Conservation (phyloP, 805 yeast species). For the Sungouiella thailandica region DNA sequence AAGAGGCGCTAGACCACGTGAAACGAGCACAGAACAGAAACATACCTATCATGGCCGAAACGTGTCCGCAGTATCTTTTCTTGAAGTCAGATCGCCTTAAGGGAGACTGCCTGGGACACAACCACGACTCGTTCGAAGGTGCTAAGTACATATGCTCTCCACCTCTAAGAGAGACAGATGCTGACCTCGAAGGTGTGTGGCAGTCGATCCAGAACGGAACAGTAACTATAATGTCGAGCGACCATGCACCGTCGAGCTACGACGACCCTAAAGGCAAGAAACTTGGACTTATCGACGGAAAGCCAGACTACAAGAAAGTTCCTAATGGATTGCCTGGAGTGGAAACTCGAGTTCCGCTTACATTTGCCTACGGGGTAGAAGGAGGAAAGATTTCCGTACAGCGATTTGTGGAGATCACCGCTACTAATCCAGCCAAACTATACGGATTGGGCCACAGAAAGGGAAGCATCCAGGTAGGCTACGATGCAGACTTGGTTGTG, state of each 20-base stretch:
- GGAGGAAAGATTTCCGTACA: constrained; percentile 36
- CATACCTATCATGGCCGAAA: constrained; percentile 44
- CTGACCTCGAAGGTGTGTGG: constrained; percentile 43
- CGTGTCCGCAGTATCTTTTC: constrained; percentile 47
- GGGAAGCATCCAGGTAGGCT: constrained; percentile 42
- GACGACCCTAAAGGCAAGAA: constrained; percentile 40
- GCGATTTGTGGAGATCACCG: constrained; percentile 41
- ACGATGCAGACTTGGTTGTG: constrained; percentile 44
- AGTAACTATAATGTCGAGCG: constrained; percentile 41
- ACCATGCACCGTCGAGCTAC: constrained; percentile 43
- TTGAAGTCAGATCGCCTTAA: constrained; percentile 28
- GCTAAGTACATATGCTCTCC: constrained; percentile 50
- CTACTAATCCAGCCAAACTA: constrained; percentile 42
- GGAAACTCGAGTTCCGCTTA: constrained; percentile 42
- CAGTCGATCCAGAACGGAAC: constrained; percentile 42
- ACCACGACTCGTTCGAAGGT: constrained; percentile 36
- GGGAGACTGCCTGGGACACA: neutral
- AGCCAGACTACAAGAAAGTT: constrained; percentile 37
- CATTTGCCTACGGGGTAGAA: constrained; percentile 41
- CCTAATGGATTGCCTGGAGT: constrained; percentile 50
- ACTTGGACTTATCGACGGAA: constrained; percentile 34
- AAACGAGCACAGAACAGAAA: constrained; percentile 37
- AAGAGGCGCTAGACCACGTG: constrained; percentile 36
- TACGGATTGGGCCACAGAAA: constrained; percentile 38
- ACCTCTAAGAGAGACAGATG: constrained; percentile 37